Evolutionary conservation across 129 eudicot genomes (phyloP).

Genomic region (Oenanthe sinensis): DNA sequence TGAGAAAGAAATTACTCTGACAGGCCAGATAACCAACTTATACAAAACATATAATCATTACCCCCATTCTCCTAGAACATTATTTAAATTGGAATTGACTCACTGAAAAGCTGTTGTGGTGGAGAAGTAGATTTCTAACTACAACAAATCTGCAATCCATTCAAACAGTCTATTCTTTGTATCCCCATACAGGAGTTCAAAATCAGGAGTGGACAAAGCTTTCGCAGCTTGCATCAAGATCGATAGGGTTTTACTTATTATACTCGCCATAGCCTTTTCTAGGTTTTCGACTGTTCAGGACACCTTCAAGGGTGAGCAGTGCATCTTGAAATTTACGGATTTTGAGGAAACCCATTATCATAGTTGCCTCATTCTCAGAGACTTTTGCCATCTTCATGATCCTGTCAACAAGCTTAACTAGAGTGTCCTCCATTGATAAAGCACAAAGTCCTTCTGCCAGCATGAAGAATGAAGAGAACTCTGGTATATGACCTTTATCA

Average conservation of each 20-base stretch:
- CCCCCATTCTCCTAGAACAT: neutral
- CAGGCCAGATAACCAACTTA: neutral
- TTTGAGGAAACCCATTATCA: conserved; percentile 75
- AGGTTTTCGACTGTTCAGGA: conserved; percentile 52
- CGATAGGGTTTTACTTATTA: neutral
- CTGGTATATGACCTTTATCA: conserved; percentile 60
- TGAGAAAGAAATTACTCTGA: neutral
- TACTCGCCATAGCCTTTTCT: conserved; percentile 51
- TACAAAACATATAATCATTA: neutral
- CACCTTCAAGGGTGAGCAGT: conserved; percentile 57
- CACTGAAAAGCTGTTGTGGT: neutral
- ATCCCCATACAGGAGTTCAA: neutral
- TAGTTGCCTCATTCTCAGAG: conserved; percentile 49
- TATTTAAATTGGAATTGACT: neutral
- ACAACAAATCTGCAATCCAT: neutral
- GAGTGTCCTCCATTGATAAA: conserved; percentile 66
- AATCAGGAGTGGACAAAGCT: neutral
- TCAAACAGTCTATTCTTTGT: neutral
- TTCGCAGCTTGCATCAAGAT: neutral
- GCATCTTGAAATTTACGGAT: conserved; percentile 83
- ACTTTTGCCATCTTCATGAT: conserved; percentile 54
- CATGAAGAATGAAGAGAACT: conserved; percentile 60
- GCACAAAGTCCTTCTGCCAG: conserved; percentile 92
- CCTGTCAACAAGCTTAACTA: conserved; percentile 54
- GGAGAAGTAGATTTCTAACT: neutral